These are phyloP conservation scores for Podospora pseudoanserina DNA, from an alignment of 495 filamentous ascomycete genomes.

Conservation along the genomic window DNA sequence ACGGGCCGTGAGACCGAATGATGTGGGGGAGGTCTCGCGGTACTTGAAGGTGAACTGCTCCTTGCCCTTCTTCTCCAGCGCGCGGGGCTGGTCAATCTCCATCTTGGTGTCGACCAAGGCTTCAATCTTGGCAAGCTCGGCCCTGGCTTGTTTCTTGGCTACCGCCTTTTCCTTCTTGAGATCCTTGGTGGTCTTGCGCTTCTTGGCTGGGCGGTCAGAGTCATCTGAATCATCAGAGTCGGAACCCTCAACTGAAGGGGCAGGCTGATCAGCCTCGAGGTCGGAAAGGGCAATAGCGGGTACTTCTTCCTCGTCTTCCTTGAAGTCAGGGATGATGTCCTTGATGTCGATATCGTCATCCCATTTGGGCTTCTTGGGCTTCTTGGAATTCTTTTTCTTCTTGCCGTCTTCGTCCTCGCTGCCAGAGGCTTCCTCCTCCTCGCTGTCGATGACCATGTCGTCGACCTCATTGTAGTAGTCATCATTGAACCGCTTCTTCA, in stretches of 20 bases:
- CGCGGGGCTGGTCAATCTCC: slow-evolving; percentile 61
- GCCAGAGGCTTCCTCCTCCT: slow-evolving; percentile 25
- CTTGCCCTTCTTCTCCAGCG: slow-evolving; percentile 36
- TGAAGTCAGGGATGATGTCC: slow-evolving; percentile 84
- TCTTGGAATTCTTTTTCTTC: slow-evolving; percentile 46
- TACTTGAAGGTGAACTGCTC: slow-evolving; percentile 64
- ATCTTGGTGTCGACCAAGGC: slow-evolving; percentile 79
- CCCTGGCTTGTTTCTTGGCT: slow-evolving; percentile 68
- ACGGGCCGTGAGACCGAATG: slow-evolving; percentile 80
- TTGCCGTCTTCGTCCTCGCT: slow-evolving; percentile 11
- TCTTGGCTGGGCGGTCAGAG: slow-evolving; percentile 42
- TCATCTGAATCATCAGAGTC: slow-evolving; percentile 27
- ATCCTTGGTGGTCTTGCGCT: slow-evolving; percentile 62
- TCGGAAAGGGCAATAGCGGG: slow-evolving; percentile 19
- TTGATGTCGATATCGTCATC: slow-evolving; percentile 96
- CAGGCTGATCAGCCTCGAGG: slow-evolving; percentile 34
- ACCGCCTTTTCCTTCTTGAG: slow-evolving; percentile 63
- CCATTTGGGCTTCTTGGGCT: slow-evolving; percentile 88
- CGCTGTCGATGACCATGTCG: slow-evolving; percentile 38
- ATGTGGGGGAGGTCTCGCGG: slow-evolving; percentile 84
- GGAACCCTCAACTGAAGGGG: slow-evolving; percentile 34
- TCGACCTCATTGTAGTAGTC: slow-evolving; percentile 75
- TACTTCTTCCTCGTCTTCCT: slow-evolving; percentile 52
- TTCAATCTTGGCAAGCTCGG: slow-evolving; percentile 79
- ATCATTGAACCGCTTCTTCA: slow-evolving; percentile 80